Evolutionary conservation across 2,329 filamentous ascomycete genomes (phyloP), one percentile per base, ranked within the genome.

Genomic region (Beauveria rudraprayagi): DNA sequence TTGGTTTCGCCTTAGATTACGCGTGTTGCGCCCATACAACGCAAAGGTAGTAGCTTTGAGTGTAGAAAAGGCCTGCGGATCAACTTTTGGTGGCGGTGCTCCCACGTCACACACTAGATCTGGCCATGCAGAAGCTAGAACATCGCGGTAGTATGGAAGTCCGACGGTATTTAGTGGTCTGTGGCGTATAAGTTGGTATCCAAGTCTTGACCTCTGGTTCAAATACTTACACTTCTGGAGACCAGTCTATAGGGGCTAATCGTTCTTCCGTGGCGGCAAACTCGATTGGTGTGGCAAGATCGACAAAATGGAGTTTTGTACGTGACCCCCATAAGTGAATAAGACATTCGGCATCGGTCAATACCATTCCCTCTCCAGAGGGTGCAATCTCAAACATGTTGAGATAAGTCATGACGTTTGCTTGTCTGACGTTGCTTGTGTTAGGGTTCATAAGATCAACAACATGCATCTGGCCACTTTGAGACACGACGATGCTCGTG

Each of bases 381-480:
- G 90, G 88, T 3, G 92, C 91, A 66, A 97, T 86, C 67, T 96
- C 92, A 65, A 97, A 85, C 65, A 90, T 88, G 62, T 85, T 86
- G 66, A 96, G 82, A 66, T 88, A 91, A 1, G 81, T 83, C 30
- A 87, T 81, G 5, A 92, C 84, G 67, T 92, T 92, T 40, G 90
- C 88, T 75, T 95, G 92, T 56, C 90, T 85, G 56, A 96, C 85
- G 66, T 89, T 92, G 70, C 91, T 91, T 22, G 90, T 88, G 69
- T 95, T 92, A 0, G 91, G 90, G 64, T 96, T 96, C 85, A 95
- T 91, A 5, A 99, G 83, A 72, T 99, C 94, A 56, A 97, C 91
- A 16, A 97, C 89, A 71, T 99, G 93, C 72, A 99, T 89, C 73
- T 97, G 92, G 1, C 95, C 94, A 48, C 86, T 89, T 69, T 95